Percentiles rank a stretch among this genome's conserved stretches.
These are phyloP conservation scores for Trichomonas vaginalis DNA, from an alignment of 208 protist species.

Conservation along the genomic window DNA sequence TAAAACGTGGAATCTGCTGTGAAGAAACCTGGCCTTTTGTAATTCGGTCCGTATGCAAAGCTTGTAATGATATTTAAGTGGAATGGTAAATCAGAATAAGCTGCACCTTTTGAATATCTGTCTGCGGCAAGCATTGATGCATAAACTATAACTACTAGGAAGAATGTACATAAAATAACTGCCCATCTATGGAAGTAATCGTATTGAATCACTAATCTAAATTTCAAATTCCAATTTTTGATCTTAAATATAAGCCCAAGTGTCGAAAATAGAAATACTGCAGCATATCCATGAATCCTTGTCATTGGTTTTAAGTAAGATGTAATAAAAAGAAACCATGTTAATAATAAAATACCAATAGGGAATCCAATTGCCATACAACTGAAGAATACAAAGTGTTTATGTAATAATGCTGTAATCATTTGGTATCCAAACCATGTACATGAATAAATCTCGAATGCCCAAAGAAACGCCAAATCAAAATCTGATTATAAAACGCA, in stretches of 20 bases:
- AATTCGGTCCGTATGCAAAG: neutral
- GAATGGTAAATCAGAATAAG: conserved; percentile 9
- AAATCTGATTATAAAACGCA: too few relatives aligned
- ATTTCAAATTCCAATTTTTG: neutral
- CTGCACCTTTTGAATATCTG: neutral
- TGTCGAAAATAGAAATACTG: neutral
- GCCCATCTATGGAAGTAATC: neutral
- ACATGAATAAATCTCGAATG: neutral
- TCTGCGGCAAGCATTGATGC: neutral
- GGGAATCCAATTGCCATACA: neutral
- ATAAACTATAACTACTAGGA: neutral
- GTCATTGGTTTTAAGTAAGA: neutral
- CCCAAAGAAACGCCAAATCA: neutral
- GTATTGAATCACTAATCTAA: neutral
- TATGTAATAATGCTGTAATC: neutral
- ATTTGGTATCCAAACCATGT: neutral
- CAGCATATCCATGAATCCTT: neutral
- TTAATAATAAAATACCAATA: neutral
- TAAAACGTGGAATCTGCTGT: neutral
- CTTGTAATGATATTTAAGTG: neutral
- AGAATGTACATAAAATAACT: neutral
- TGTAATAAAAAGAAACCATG: neutral
- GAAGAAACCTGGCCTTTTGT: neutral
- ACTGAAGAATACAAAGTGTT: neutral
- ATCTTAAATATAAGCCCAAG: neutral